Evolutionary conservation across 495 filamentous ascomycete species (phyloP), one percentile per base, ranked within the genome.

Genomic region (Lasiosphaeria ovina): DNA sequence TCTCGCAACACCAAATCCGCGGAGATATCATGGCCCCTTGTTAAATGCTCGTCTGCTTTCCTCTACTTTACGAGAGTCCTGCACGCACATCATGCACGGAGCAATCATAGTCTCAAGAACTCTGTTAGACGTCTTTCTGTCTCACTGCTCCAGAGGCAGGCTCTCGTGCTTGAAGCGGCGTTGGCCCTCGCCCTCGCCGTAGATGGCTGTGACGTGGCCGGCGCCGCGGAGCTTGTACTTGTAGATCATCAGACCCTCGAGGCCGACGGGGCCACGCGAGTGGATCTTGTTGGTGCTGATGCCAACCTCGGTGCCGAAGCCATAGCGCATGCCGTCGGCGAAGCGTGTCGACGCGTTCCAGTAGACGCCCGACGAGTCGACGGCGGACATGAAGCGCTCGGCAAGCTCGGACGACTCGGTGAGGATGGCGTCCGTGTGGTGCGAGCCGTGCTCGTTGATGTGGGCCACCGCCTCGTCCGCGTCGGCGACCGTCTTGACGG

Each of bases 261-360:
- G 75, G 14, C 94, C 94, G 11, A 98, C 94, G 0, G 94, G 94
- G 1, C 94, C 94, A 42, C 94, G 81, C 7, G 91, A 89, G 68
- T 98, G 94, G 55, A 98, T 96, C 76, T 98, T 98, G 76, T 98
- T 98, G 49, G 94, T 98, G 74, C 90, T 95, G 71, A 98, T 97
- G 44, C 94, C 94, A 3, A 98, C 94, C 73, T 99, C 94, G 0
- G 94, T 97, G 36, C 94, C 94, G 76, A 99, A 98, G 3, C 94
- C 94, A 73, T 91, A 99, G 35, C 94, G 82, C 87, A 95, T 96
- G 3, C 94, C 94, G 69, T 99, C 94, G 4, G 93, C 92, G 74
- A 99, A 94, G 24, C 94, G 82, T 10, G 91, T 94, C 16, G 91
- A 95, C 16, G 92, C 89, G 70, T 99, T 99, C 92, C 92, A 97